Conservation (phyloP, 2,329 filamentous ascomycete genomes). For the Emmonsiellopsis sp. region DNA sequence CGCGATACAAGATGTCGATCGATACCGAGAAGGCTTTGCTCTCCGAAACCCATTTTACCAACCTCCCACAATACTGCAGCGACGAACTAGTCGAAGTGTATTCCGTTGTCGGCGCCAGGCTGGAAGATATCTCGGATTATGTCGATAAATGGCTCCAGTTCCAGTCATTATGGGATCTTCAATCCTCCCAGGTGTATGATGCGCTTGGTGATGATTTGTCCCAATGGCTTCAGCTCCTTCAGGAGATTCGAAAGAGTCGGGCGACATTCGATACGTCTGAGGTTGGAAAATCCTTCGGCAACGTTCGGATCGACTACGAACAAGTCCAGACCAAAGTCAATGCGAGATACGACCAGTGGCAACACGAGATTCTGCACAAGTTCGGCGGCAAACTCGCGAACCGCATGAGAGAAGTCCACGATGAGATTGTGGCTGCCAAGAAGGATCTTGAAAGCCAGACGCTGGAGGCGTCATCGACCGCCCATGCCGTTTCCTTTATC, state of each 20-base stretch:
- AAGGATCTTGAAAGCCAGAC: slow-evolving; percentile 86
- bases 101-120: slow-evolving; percentile 69
- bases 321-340: slow-evolving; percentile 99
- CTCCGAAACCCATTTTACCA: slow-evolving; percentile 58
- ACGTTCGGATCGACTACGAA: slow-evolving; percentile 93
- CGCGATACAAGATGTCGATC: slow-evolving; percentile 83
- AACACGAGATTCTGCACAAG: slow-evolving; percentile 90
- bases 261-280: slow-evolving; percentile 97
- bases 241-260: slow-evolving; percentile 90
- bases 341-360: slow-evolving; percentile 98
- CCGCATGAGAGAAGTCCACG: slow-evolving; percentile 85
- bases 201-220: slow-evolving; percentile 82
- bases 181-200: slow-evolving; percentile 91
- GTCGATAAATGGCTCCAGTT: slow-evolving; percentile 98
- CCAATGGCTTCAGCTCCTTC: slow-evolving; percentile 88
- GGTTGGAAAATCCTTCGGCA: slow-evolving; percentile 83
- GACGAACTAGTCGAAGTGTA: slow-evolving; percentile 73
- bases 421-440: slow-evolving; percentile 82
- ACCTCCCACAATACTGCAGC: slow-evolving; percentile 76
- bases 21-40: slow-evolving; percentile 32
- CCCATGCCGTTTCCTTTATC: slow-evolving; percentile 95
- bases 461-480: slow-evolving; percentile 87
- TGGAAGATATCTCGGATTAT: slow-evolving; percentile 70
- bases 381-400: slow-evolving; percentile 83
- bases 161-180: slow-evolving; percentile 95